phyloP scores from a whole-genome alignment of 75 land plant species.

The Pinus albicaulis region DNA sequence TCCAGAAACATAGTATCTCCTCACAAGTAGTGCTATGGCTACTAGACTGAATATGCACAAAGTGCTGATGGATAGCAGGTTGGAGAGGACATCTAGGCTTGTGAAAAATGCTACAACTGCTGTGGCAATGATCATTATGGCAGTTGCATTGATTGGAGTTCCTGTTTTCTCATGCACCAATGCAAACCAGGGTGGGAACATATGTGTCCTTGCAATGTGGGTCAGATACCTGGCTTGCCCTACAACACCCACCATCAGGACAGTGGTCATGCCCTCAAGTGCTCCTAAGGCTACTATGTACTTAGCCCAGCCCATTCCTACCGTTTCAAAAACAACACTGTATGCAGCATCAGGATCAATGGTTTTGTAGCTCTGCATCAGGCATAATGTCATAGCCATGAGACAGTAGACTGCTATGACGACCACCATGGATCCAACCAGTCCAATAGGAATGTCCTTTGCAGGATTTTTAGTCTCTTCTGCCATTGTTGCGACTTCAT shows the following conservation, averaged over 20 bases:
- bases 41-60: slow-evolving; percentile 84
- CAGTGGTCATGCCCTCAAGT: slow-evolving; percentile 2
- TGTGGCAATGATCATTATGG: too few species aligned
- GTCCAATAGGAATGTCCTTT: slow-evolving; percentile 77
- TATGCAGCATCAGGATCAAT: slow-evolving; percentile 58
- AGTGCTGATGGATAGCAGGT: slow-evolving; percentile 34
- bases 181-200: slow-evolving; percentile 75
- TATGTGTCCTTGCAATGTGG: slow-evolving; percentile 35
- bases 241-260: slow-evolving; percentile 17
- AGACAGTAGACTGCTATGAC: slow-evolving; percentile 52
- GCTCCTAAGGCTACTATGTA: slow-evolving; percentile 87
- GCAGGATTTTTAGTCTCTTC: slow-evolving; percentile 78
- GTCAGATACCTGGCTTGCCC: slow-evolving; percentile 83
- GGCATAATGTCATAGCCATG: slow-evolving; percentile 60
- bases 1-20: slow-evolving; percentile 62
- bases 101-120: too few species aligned
- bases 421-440: slow-evolving; percentile 70
- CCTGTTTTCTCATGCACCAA: slow-evolving; percentile 47
- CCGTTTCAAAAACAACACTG: slow-evolving; percentile 35
- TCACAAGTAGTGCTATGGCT: slow-evolving; percentile 14
- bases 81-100: too few species aligned
- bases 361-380: slow-evolving; percentile 34
- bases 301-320: slow-evolving; percentile 80
- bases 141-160: slow-evolving; percentile 45
- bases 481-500: slow-evolving; percentile 75